phyloP scores from a whole-genome alignment of 2,329 filamentous ascomycete species.

The Aspergillus chevalieri region DNA sequence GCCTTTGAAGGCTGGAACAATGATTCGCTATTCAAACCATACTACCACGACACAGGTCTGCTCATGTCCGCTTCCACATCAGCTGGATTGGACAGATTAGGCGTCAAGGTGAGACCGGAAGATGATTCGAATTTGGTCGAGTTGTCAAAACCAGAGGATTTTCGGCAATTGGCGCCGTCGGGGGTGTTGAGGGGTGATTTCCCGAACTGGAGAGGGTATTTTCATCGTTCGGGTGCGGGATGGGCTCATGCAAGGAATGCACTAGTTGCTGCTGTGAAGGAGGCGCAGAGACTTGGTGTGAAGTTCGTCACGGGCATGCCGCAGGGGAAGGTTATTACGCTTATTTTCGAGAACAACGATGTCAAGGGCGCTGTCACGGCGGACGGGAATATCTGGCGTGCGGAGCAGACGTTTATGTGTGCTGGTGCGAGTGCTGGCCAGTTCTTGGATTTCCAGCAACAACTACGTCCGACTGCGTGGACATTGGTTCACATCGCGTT shows the following conservation, averaged over 20 bases:
- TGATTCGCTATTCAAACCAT: slow-evolving; percentile 40
- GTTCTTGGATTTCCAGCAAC: slow-evolving; percentile 41
- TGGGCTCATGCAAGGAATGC: slow-evolving; percentile 49
- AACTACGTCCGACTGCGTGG: slow-evolving; percentile 43
- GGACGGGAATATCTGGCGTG: slow-evolving; percentile 31
- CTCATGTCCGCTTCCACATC: slow-evolving; percentile 39
- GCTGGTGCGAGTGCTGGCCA: slow-evolving; percentile 38
- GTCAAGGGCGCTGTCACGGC: slow-evolving; percentile 36
- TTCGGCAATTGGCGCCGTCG: slow-evolving; percentile 44
- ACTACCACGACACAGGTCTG: slow-evolving; percentile 42
- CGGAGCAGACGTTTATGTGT: slow-evolving; percentile 37
- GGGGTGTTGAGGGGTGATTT: slow-evolving; percentile 44
- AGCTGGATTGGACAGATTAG: slow-evolving; percentile 30
- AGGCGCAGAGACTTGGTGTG: slow-evolving; percentile 42
- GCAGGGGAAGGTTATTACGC: slow-evolving; percentile 30
- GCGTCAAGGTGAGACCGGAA: slow-evolving; percentile 25
- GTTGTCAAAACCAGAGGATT: slow-evolving; percentile 39
- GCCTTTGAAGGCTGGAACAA: slow-evolving; percentile 38
- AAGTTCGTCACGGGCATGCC: slow-evolving; percentile 39
- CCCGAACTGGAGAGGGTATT: slow-evolving; percentile 40
- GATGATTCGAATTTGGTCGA: slow-evolving; percentile 24
- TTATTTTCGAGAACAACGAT: slow-evolving; percentile 32
- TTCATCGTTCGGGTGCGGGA: slow-evolving; percentile 40
- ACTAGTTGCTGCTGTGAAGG: slow-evolving; percentile 39
- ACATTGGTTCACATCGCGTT: slow-evolving; percentile 43